Conservation (phyloP, 192 early-diverging fungal genomes). For the Borealophlyctis nickersoniae region DNA sequence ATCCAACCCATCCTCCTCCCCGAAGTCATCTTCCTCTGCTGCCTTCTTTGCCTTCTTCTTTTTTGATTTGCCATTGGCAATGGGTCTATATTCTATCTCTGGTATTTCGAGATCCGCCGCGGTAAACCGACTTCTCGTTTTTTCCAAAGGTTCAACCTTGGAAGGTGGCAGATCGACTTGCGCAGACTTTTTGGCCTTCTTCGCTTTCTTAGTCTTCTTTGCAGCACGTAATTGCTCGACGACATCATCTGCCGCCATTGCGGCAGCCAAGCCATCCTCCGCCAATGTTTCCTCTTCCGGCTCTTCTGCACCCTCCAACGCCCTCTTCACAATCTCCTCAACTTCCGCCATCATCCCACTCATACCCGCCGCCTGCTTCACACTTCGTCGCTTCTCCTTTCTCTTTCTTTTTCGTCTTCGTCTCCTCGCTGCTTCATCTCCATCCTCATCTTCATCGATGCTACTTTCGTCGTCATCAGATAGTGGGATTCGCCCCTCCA, state of each 20-base stretch:
- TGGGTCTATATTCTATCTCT: constrained; percentile 26
- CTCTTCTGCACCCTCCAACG: constrained; percentile 7
- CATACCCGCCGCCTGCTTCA: constrained; percentile 14
- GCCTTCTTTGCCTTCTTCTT: constrained; percentile 10
- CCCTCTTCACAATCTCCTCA: constrained; percentile 6
- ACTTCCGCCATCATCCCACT: constrained; percentile 15
- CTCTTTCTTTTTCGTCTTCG: constrained; percentile 20
- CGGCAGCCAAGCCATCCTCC: constrained; percentile 18
- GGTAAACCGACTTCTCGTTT: neutral
- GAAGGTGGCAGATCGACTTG: no score
- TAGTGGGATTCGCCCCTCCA: constrained; percentile 43
- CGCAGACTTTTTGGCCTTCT: neutral
- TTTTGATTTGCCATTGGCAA: constrained; percentile 32
- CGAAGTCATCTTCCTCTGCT: constrained; percentile 61
- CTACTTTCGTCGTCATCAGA: constrained; percentile 22
- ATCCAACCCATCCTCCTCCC: constrained; percentile 70
- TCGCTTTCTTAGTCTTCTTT: constrained; percentile 2
- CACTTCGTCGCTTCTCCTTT: constrained; percentile 22
- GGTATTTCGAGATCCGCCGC: constrained; percentile 19
- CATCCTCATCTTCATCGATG: constrained; percentile 15
- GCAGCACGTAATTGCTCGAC: neutral
- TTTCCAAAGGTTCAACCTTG: no score
- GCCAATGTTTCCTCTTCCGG: constrained; percentile 21
- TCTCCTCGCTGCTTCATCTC: constrained; percentile 19
- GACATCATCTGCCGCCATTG: constrained; percentile 20